phyloP scores from a whole-genome alignment of 2,329 filamentous ascomycete genomes.

The Venturia pyrina region DNA sequence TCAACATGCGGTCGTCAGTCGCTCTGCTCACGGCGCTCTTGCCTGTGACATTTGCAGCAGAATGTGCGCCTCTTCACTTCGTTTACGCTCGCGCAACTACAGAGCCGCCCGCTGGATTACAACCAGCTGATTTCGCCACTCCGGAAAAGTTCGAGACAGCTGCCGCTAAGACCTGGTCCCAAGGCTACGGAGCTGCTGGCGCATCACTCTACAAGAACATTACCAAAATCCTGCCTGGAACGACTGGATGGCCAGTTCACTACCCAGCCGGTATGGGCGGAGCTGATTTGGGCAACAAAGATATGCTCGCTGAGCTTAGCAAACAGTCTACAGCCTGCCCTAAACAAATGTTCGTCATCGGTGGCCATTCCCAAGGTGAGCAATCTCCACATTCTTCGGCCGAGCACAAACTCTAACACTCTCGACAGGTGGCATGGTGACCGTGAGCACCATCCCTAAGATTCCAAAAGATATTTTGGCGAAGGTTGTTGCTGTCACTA shows the following conservation, averaged over 20 bases:
- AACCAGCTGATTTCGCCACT: background rate
- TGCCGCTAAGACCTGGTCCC: conserved; percentile 5
- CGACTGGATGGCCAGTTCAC: conserved; percentile 11
- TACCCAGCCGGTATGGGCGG: conserved; percentile 9
- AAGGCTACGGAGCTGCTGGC: conserved; percentile 12
- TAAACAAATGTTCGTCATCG: conserved; percentile 6
- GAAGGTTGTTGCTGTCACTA: conserved; percentile 9
- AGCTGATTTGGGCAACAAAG: background rate
- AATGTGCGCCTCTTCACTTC: conserved; percentile 3
- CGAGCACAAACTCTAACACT: background rate
- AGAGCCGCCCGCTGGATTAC: conserved; percentile 1
- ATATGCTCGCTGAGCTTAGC: conserved; percentile 2
- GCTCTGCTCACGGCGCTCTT: background rate
- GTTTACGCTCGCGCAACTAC: conserved; percentile 7
- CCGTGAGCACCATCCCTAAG: conserved; percentile 1
- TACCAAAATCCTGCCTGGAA: background rate
- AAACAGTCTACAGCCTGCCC: conserved; percentile 5
- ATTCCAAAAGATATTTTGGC: conserved; percentile 2
- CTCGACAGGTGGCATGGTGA: background rate
- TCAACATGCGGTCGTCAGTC: background rate
- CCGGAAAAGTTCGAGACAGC: conserved; percentile 7
- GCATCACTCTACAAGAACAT: conserved; percentile 10
- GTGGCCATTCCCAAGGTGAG: conserved; percentile 9
- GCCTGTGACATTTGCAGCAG: background rate
- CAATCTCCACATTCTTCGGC: too few species aligned